Evolutionary conservation across 1,139 yeast genomes (phyloP).

Genomic region (Chernovozyma sophiae-reginae): DNA sequence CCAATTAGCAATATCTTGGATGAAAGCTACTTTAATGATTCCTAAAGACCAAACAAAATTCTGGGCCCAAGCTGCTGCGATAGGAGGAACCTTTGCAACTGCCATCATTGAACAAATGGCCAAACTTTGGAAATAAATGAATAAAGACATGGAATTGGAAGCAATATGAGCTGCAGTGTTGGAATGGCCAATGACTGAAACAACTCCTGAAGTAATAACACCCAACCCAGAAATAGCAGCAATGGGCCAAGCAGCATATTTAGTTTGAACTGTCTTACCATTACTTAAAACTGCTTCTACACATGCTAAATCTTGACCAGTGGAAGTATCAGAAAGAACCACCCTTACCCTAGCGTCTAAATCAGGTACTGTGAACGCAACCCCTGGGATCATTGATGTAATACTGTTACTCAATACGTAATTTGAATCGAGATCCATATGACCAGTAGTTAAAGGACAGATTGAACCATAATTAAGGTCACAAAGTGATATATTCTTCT

Average conservation of each 20-base stretch:
- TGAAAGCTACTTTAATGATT: conserved; percentile 70
- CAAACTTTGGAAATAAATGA: conserved; percentile 88
- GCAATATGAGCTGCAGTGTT: conserved; percentile 97
- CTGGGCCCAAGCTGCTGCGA: conserved; percentile 98
- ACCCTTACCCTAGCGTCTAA: conserved; percentile 89
- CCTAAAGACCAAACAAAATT: conserved; percentile 98
- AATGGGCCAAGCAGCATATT: conserved; percentile 94
- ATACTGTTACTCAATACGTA: conserved; percentile 42
- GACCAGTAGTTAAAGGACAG: conserved; percentile 88
- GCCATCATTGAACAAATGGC: conserved; percentile 97
- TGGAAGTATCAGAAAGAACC: conserved; percentile 49
- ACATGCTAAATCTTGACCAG: conserved; percentile 64
- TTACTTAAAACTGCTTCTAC: conserved; percentile 84
- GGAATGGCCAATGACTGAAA: conserved; percentile 84
- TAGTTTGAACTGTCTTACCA: conserved; percentile 92
- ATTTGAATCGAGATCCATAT: conserved; percentile 64
- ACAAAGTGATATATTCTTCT: conserved; percentile 61
- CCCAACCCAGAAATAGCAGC: conserved; percentile 91
- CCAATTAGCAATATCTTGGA: conserved; percentile 89
- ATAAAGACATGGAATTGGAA: conserved; percentile 86
- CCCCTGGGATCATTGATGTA: conserved; percentile 60
- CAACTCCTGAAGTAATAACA: conserved; percentile 77
- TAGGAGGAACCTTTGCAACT: conserved; percentile 88
- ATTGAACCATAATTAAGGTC: conserved; percentile 45
- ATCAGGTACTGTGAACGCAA: conserved; percentile 90